Evolutionary conservation across 208 protist species (phyloP).

Genomic region (Herpetomonas tarakana): DNA sequence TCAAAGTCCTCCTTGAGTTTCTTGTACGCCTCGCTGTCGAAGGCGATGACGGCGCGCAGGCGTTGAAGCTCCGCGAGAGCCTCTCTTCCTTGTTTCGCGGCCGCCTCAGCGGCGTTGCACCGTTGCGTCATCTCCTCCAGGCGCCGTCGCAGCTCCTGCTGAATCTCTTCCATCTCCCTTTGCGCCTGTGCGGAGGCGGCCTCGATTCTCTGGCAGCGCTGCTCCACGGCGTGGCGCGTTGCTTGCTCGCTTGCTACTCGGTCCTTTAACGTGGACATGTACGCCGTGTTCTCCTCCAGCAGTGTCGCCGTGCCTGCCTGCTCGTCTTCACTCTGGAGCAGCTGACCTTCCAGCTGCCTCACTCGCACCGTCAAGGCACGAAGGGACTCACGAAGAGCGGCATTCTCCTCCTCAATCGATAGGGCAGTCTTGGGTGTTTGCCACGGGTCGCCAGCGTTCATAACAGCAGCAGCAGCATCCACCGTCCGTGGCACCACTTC

Average conservation of each 20-base stretch:
- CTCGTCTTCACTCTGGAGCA: background rate
- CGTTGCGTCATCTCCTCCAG: conserved; percentile 9
- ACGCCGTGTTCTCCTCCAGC: background rate
- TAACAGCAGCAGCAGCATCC: no score
- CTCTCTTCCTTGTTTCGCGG: conserved; percentile 1
- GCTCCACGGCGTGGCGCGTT: background rate
- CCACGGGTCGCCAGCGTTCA: no score
- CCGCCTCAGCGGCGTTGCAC: conserved; percentile 2
- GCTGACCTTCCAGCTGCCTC: background rate
- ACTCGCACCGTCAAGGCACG: no score
- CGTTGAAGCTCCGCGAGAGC: background rate
- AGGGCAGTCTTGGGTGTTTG: no score
- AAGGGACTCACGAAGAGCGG: no score
- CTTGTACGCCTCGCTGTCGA: background rate
- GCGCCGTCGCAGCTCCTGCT: conserved; percentile 19
- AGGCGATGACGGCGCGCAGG: background rate
- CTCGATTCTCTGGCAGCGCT: background rate
- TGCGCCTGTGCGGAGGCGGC: background rate
- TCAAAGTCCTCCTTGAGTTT: background rate
- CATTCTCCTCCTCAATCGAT: no score
- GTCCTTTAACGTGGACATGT: background rate
- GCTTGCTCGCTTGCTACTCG: background rate
- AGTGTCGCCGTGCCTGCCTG: background rate
- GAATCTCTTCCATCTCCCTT: conserved; percentile 8
- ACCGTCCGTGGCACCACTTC: no score